These are phyloP conservation scores for Phlebiopsis flavidoalba DNA, from an alignment of 768 basidiomycete genomes.

Conservation along the genomic window DNA sequence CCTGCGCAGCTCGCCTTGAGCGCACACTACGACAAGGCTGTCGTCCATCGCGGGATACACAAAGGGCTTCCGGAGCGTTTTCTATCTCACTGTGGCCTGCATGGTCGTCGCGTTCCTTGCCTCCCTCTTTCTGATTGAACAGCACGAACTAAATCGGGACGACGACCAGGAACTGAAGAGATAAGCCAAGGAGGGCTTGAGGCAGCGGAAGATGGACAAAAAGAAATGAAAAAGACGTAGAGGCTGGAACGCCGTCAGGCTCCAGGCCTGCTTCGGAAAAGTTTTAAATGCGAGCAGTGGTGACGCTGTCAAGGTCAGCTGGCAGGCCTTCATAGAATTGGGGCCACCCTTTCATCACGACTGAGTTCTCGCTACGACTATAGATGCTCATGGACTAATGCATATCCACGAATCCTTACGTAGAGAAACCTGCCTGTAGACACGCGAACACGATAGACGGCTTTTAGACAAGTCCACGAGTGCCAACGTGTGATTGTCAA, in stretches of 20 bases:
- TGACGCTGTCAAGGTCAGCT: not conserved
- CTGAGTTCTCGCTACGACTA: not conserved
- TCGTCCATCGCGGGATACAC: constrained; percentile 15
- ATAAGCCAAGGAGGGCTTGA: constrained; percentile 6
- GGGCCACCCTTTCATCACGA: not conserved
- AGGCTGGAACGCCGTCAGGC: not conserved
- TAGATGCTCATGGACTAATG: not conserved
- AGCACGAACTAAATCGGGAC: constrained; percentile 14
- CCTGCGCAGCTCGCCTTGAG: constrained; percentile 3
- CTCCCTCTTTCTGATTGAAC: constrained; percentile 13
- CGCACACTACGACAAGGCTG: constrained; percentile 4
- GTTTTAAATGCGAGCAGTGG: not conserved
- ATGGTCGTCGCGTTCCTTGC: constrained; percentile 11
- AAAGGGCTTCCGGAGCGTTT: constrained; percentile 16
- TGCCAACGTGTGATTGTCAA: not conserved
- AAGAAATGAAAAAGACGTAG: constrained; percentile 7
- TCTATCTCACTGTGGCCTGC: constrained; percentile 16
- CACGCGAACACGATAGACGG: not conserved
- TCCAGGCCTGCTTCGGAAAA: not conserved
- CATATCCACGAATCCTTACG: not conserved
- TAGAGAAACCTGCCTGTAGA: not conserved
- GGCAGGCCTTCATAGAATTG: not conserved
- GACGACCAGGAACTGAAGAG: constrained; percentile 15
- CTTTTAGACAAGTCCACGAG: not conserved
- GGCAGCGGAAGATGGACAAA: constrained; percentile 9